phyloP scores from a whole-genome alignment of 345 rosid species.

The Lumnitzera littorea region DNA sequence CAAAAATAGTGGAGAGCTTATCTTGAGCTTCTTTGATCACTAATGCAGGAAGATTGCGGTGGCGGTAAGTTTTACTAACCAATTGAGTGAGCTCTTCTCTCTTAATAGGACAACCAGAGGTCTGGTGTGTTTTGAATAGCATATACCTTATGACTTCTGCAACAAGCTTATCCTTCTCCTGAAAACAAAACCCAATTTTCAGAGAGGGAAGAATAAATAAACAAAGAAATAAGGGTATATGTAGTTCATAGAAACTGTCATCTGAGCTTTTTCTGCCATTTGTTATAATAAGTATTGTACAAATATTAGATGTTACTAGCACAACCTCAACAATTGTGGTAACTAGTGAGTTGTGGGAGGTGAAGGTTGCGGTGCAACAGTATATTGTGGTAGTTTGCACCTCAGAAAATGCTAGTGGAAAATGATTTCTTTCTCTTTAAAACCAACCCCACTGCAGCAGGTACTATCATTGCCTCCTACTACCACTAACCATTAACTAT shows the following conservation, averaged over 20 bases:
- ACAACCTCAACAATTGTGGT: too few species aligned
- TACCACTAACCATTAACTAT: neutral
- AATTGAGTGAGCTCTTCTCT: constrained; percentile 86
- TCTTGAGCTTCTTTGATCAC: constrained; percentile 64
- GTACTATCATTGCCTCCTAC: too few species aligned
- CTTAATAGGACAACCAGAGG: constrained; percentile 75
- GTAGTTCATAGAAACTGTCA: too few species aligned
- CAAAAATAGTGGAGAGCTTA: constrained; percentile 59
- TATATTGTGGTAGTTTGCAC: too few species aligned
- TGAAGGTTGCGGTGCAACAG: too few species aligned
- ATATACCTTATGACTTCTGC: constrained; percentile 75
- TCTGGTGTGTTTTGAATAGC: constrained; percentile 73
- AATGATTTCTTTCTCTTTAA: too few species aligned
- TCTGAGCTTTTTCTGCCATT: too few species aligned
- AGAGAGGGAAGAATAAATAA: neutral
- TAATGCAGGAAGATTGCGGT: constrained; percentile 52
- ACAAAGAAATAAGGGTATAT: neutral
- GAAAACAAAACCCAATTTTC: neutral
- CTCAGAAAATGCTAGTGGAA: too few species aligned
- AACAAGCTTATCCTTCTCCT: constrained; percentile 92
- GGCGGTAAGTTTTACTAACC: constrained; percentile 63
- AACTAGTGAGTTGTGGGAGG: too few species aligned
- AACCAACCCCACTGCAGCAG: too few species aligned
- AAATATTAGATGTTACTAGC: too few species aligned
- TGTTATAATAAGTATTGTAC: too few species aligned